Percentiles rank a stretch among this genome's conserved stretches.
Conservation (phyloP, 768 basidiomycete genomes). For the Suillus brevipes region DNA sequence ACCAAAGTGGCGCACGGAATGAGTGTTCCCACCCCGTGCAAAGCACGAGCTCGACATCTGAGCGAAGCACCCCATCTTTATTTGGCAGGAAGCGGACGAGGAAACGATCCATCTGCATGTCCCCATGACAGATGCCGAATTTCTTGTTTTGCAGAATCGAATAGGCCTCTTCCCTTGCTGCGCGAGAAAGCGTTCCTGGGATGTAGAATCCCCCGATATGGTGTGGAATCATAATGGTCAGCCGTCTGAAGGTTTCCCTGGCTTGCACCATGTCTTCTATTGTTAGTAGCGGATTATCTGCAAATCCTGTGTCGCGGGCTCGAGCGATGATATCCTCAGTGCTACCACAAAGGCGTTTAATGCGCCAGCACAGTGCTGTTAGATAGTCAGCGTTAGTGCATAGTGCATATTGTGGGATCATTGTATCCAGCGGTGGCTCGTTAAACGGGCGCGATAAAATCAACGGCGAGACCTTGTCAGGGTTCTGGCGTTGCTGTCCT, state of each 20-base stretch:
- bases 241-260: constrained; percentile 28
- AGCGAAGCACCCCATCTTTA: constrained; percentile 13
- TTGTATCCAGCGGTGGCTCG: constrained; percentile 23
- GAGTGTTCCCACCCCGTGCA: constrained; percentile 35
- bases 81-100: constrained; percentile 23
- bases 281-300: constrained; percentile 18
- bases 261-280: constrained; percentile 22
- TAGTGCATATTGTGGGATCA: constrained; percentile 27
- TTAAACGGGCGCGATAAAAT: constrained; percentile 28
- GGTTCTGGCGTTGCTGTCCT: constrained; percentile 5
- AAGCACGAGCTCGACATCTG: constrained; percentile 18
- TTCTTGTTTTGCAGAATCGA: constrained; percentile 23
- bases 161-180: constrained; percentile 25
- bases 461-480: constrained; percentile 10
- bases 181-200: constrained; percentile 23
- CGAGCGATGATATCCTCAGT: neutral
- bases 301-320: constrained; percentile 17
- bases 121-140: constrained; percentile 29
- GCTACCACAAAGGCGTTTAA: constrained; percentile 25
- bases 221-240: constrained; percentile 23
- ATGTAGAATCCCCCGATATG: constrained; percentile 34
- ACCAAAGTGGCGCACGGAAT: constrained; percentile 32
- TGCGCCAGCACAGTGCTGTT: constrained; percentile 24
- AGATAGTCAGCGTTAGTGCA: constrained; percentile 29
- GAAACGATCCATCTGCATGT: constrained; percentile 34